phyloP scores from a whole-genome alignment of 202 grass and related monocot species.

The Digitaria exilis region DNA sequence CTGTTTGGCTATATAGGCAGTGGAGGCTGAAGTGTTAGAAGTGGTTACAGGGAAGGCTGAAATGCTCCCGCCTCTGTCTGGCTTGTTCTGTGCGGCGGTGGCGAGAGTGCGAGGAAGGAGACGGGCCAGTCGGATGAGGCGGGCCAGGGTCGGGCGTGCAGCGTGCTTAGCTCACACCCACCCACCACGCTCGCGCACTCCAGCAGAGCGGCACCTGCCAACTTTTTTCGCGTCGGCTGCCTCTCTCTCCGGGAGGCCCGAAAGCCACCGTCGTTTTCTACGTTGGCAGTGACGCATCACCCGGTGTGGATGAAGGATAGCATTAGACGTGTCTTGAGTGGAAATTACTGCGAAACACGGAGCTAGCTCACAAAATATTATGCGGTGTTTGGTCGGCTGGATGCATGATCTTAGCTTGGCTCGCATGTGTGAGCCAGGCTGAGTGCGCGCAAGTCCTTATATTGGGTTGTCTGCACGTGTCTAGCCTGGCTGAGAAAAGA shows the following conservation, averaged over 20 bases:
- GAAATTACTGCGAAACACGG: too few relatives aligned
- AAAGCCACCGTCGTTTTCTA: not conserved
- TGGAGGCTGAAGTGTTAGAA: not conserved
- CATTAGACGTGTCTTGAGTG: too few relatives aligned
- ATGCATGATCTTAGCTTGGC: too few relatives aligned
- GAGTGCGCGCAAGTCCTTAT: too few relatives aligned
- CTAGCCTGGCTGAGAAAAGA: too few relatives aligned
- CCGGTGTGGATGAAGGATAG: too few relatives aligned
- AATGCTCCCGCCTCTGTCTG: not conserved
- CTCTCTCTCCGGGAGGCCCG: not conserved
- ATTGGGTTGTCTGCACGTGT: too few relatives aligned
- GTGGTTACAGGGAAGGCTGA: not conserved
- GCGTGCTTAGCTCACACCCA: not conserved
- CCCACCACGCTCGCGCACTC: not conserved
- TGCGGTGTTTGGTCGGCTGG: too few relatives aligned
- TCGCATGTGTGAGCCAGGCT: too few relatives aligned
- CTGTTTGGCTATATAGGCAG: not conserved
- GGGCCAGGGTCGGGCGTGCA: not conserved
- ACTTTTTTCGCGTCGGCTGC: not conserved
- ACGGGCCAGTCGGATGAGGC: not conserved
- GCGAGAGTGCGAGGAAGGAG: conserved; percentile 17
- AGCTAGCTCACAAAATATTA: too few relatives aligned
- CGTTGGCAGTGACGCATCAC: not conserved
- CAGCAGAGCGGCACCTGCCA: conserved; percentile 16
- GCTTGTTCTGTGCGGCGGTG: not conserved